Evolutionary conservation across 208 protist genomes (phyloP).

Genomic region (Leishmania guyanensis): DNA sequence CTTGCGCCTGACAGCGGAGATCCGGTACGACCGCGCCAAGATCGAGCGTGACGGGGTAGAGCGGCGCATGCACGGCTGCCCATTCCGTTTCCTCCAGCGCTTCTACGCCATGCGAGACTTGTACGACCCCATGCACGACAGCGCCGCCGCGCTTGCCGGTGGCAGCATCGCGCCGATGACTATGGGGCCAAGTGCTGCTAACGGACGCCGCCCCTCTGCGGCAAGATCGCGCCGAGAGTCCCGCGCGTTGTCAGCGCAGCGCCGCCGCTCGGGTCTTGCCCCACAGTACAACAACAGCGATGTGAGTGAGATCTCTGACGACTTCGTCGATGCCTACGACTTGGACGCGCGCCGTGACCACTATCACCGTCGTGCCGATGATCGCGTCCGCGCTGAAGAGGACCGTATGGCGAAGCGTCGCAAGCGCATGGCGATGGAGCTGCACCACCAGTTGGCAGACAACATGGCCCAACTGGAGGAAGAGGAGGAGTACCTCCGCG

Average conservation of each 20-base stretch:
- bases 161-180: background rate
- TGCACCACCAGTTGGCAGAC: slow-evolving; percentile 39
- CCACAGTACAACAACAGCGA: slow-evolving; percentile 14
- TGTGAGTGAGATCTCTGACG: slow-evolving; percentile 21
- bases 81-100: slow-evolving; percentile 75
- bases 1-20: slow-evolving; percentile 77
- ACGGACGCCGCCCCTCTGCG: slow-evolving; percentile 2
- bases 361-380: slow-evolving; percentile 29
- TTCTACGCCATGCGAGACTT: slow-evolving; percentile 76
- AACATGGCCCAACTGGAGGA: slow-evolving; percentile 47
- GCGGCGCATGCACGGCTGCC: slow-evolving; percentile 67
- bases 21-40: slow-evolving; percentile 50
- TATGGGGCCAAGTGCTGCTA: background rate
- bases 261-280: slow-evolving; percentile 10
- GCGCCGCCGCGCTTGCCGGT: slow-evolving; percentile 20
- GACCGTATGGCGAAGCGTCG: slow-evolving; percentile 32
- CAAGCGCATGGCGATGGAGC: slow-evolving; percentile 32
- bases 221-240: slow-evolving; percentile 13
- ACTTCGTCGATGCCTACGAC: slow-evolving; percentile 14
- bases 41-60: slow-evolving; percentile 60
- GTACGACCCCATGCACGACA: slow-evolving; percentile 35
- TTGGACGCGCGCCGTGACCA: slow-evolving; percentile 15
- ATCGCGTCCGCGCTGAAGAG: slow-evolving; percentile 37
- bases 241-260: slow-evolving; percentile 7
- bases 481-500: slow-evolving; percentile 54